Base-by-base conservation (phyloP, 1,284 basidiomycete genomes). In the Grifola frondosa region DNA sequence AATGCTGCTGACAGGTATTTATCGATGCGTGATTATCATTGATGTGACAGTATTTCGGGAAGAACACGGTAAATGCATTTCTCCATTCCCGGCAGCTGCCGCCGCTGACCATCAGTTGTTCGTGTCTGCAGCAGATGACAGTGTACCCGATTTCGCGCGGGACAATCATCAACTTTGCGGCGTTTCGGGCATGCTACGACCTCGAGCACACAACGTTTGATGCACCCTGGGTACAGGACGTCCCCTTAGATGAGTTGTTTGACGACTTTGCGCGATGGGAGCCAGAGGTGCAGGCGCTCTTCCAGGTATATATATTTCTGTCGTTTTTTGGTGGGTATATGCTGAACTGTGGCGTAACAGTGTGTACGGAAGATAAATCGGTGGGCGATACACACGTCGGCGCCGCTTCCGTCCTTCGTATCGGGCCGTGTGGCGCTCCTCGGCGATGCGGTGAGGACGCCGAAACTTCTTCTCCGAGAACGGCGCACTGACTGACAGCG, bases 361-460 rank as follows among this genome's bases (percentile, higher is more conserved):
- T 56, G 50, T 30, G 32, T 57, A 25, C 30, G 52, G n/a, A 34
- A 47, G 19, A 23, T 49, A 6, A 71, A 62, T 12, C 56, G 67
- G 40, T 80, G 78, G 78, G 77, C 71, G 0, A 67, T 79, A 5
- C 73, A 79, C 49, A 68, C 61, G 3, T 60, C 73, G 1, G 59
- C 62, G 25, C 65, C 67, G 3, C 58, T 80, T 17, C 64, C 62
- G 0, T 56, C 69, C 11, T 72, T 65, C 40, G 65, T 64, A 5
- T 58, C 61, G 9, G 67, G 65, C 22, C 59, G 67, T 4, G 73
- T 77, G 6, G 74, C 63, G 0, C 60, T 80, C 9, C 32, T 80
- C 4, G 78, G 78, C 2, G 78, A 80, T 54, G 75, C 78, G 58
- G 67, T 68, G 25, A 28, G 65, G 54, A 13, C 4, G 12, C 13